Evolutionary conservation across 345 rosid species (phyloP).

Genomic region (Aegle marmelos): DNA sequence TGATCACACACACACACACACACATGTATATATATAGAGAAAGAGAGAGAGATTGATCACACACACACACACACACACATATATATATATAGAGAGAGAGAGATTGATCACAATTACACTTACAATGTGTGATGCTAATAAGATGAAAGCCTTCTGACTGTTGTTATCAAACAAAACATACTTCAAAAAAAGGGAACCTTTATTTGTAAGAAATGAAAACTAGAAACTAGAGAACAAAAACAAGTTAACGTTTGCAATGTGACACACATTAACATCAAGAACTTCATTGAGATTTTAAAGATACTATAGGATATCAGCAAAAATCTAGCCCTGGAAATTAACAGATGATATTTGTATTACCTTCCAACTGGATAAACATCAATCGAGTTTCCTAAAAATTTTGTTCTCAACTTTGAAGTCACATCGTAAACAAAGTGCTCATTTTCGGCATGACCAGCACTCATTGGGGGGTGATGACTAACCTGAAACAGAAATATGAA

Average conservation of each 20-base stretch:
- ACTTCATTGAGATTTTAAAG: neutral
- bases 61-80: no score
- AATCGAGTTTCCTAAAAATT: slow-evolving; percentile 74
- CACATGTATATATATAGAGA: no score
- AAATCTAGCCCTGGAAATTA: neutral
- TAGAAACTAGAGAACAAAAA: neutral
- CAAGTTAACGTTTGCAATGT: neutral
- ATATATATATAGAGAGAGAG: neutral
- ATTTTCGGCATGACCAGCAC: slow-evolving; percentile 84
- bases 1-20: no score
- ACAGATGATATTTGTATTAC: slow-evolving; percentile 15
- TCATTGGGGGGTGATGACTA: slow-evolving; percentile 85
- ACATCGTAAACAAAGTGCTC: slow-evolving; percentile 74
- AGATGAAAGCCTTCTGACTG: neutral
- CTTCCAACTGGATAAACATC: slow-evolving; percentile 87
- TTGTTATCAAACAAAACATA: neutral
- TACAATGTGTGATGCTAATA: neutral
- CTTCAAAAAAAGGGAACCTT: no score
- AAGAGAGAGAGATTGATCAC: no score
- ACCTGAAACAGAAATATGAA: slow-evolving; percentile 40
- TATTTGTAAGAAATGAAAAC: neutral
- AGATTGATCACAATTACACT: neutral
- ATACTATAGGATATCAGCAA: neutral
- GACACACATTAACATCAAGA: neutral
- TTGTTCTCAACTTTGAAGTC: slow-evolving; percentile 79